Conservation (phyloP, 2,329 filamentous ascomycete genomes). For the Verticillium alfalfae region DNA sequence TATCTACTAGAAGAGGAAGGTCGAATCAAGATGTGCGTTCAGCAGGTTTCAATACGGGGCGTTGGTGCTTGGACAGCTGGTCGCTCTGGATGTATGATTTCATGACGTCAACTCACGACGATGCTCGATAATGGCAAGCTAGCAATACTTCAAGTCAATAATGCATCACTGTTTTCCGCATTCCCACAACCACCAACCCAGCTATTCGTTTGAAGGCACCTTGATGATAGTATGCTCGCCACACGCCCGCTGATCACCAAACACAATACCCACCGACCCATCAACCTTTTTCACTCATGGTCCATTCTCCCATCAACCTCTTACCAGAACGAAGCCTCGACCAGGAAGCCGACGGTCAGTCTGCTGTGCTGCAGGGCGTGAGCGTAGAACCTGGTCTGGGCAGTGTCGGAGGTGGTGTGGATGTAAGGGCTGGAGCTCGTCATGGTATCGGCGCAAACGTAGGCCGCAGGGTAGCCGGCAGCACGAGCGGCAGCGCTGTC, state of each 20-base stretch:
- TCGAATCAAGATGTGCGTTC: too few relatives aligned
- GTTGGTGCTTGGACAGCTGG: too few relatives aligned
- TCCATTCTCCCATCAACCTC: too few relatives aligned
- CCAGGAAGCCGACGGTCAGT: slow-evolving; percentile 25
- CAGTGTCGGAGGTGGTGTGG: slow-evolving; percentile 19
- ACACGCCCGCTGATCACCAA: neutral
- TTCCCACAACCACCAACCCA: too few relatives aligned
- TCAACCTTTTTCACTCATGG: neutral
- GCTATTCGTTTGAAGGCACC: too few relatives aligned
- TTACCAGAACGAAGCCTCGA: slow-evolving; percentile 16
- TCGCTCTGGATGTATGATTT: too few relatives aligned
- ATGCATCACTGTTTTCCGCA: too few relatives aligned
- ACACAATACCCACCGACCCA: neutral
- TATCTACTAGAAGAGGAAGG: too few relatives aligned
- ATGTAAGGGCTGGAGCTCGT: slow-evolving; percentile 22
- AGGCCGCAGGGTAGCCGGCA: slow-evolving; percentile 19
- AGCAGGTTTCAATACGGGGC: too few relatives aligned
- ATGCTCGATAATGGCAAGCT: too few relatives aligned
- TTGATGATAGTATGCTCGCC: neutral
- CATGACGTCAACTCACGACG: too few relatives aligned
- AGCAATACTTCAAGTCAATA: too few relatives aligned
- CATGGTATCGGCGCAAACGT: slow-evolving; percentile 24
- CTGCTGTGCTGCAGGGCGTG: slow-evolving; percentile 18
- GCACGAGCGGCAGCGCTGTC: slow-evolving; percentile 2
- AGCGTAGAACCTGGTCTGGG: slow-evolving; percentile 1